Evolutionary conservation across 2,329 filamentous ascomycete genomes (phyloP).

Genomic region (Coleophoma cylindrospora): DNA sequence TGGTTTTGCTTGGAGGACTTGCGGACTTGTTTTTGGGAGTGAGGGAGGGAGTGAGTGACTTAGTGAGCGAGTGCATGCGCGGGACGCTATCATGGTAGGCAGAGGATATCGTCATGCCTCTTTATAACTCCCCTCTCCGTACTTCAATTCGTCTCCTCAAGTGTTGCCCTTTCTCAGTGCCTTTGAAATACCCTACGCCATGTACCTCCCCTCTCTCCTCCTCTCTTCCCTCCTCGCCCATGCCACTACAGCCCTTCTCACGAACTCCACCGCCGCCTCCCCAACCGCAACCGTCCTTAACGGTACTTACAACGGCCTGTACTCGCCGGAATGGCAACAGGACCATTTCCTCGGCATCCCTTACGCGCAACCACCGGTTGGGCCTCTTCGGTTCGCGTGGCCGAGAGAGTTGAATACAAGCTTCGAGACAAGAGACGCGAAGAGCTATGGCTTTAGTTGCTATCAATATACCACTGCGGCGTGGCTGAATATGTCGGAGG

Average conservation of each 20-base stretch:
- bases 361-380: constrained; percentile 4
- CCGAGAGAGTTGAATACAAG: constrained; percentile 32
- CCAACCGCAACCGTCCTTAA: constrained; percentile 16
- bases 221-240: neutral
- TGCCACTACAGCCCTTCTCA: neutral
- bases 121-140: too few relatives aligned
- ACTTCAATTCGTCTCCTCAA: too few relatives aligned
- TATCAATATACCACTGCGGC: constrained; percentile 35
- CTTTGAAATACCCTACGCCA: neutral
- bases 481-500: constrained; percentile 36
- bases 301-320: constrained; percentile 18
- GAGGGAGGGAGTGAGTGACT: too few relatives aligned
- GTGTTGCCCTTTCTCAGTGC: too few relatives aligned
- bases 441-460: constrained; percentile 38
- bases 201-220: neutral
- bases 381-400: constrained; percentile 29
- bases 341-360: constrained; percentile 8
- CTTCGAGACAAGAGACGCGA: constrained; percentile 35
- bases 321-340: constrained; percentile 19
- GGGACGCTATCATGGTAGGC: too few relatives aligned
- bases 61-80: too few relatives aligned
- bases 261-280: constrained; percentile 1
- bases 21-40: too few relatives aligned
- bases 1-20: too few relatives aligned
- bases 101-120: too few relatives aligned